A percentile compares a stretch with the other conserved stretches of the same genome.
phyloP scores from a whole-genome alignment of 805 yeast genomes.

The Kuraishia borneana region DNA sequence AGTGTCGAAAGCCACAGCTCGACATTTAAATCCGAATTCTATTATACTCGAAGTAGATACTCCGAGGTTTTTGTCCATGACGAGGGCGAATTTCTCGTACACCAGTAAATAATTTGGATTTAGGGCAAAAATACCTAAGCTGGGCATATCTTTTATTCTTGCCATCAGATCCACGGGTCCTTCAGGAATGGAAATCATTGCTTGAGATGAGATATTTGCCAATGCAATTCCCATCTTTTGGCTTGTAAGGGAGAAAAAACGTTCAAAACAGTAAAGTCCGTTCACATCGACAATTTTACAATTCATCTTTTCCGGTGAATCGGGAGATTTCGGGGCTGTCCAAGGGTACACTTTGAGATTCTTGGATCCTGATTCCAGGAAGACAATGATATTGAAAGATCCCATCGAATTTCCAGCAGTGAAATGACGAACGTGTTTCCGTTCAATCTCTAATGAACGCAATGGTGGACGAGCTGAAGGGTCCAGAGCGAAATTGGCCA shows the following conservation, averaged over 20 bases:
- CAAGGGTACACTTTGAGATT: neutral
- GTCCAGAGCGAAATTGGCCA: neutral
- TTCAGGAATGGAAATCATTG: conserved; percentile 34
- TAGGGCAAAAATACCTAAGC: neutral
- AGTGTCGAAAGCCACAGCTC: conserved; percentile 25
- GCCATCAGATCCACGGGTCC: conserved; percentile 9
- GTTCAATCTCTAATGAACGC: neutral
- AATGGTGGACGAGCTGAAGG: neutral
- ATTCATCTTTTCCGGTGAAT: neutral
- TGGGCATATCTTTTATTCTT: neutral
- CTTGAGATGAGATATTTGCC: neutral
- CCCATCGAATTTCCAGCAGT: neutral
- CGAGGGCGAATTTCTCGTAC: conserved; percentile 61
- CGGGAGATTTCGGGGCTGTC: neutral
- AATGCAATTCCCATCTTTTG: neutral
- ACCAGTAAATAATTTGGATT: conserved; percentile 37
- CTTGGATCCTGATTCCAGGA: neutral
- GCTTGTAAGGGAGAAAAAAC: neutral
- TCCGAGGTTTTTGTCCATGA: conserved; percentile 34
- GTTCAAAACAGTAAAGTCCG: neutral
- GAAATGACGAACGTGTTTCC: neutral
- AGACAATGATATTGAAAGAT: neutral
- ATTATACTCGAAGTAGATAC: conserved; percentile 27
- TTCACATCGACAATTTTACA: neutral
- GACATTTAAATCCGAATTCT: conserved; percentile 29